phyloP scores from a whole-genome alignment of 257 asterid genomes.

The Solanum virginianum region DNA sequence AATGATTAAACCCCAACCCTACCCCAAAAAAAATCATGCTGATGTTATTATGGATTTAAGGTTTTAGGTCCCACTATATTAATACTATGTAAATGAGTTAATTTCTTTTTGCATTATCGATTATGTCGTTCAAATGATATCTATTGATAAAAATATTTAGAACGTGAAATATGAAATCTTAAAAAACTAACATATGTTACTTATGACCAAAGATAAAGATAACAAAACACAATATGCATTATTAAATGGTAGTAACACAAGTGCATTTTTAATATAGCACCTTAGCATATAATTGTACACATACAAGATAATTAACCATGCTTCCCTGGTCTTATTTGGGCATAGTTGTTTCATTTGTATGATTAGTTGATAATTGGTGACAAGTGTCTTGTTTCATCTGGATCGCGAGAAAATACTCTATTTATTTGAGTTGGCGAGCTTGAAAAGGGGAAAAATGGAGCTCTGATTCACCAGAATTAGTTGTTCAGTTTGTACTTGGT shows the following conservation, averaged over 20 bases:
- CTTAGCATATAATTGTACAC: background rate
- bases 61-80: background rate
- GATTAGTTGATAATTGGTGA: background rate
- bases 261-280: background rate
- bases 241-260: background rate
- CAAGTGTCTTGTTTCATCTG: background rate
- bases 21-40: too few species aligned
- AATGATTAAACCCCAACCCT: too few species aligned
- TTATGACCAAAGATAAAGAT: too few species aligned
- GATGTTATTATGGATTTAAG: too few species aligned
- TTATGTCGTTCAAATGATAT: background rate
- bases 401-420: background rate
- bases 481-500: background rate
- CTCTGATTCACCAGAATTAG: background rate
- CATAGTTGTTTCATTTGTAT: background rate
- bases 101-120: background rate
- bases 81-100: background rate
- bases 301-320: background rate
- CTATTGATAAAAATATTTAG: background rate
- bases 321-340: background rate
- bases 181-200: background rate
- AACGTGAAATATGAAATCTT: background rate
- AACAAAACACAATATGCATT: background rate
- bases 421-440: background rate
- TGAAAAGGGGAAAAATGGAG: background rate